Evolutionary conservation across 2,329 filamentous ascomycete genomes (phyloP), one percentile per base, ranked within the genome.

Genomic region (Fusarium cicatricum): DNA sequence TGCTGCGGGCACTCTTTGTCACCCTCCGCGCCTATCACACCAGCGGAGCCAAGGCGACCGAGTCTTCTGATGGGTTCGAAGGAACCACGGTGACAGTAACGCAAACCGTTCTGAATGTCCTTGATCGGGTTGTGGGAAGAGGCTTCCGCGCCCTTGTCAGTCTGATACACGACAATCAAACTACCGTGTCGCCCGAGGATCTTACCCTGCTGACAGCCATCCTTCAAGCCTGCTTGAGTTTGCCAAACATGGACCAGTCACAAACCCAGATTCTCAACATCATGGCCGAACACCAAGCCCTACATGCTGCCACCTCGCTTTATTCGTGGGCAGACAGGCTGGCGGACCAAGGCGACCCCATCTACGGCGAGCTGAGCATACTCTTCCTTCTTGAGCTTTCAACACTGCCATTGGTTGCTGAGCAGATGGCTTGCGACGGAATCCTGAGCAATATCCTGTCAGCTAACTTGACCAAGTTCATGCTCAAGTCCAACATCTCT

Each of bases 291-390:
- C 87, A 92, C 70, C 87, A 90, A 60, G 88, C 89, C 1, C 83
- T 91, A 39, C 90, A 94, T 67, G 90, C 92, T 57, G 93, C 92
- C 1, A 88, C 89, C 6, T 92, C 90, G 29, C 82, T 99, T 5
- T 98, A 94, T 75, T 97, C 92, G 0, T 99, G 95, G 95, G 86
- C 94, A 4, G 92, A 98, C 73, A 87, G 89, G 63, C 82, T 98
- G 19, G 85, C 89, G 1, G 83, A 89, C 31, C 84, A 89, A 52
- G 86, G 88, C 23, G 94, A 98, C 70, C 94, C 95, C 0, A 81
- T 98, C 26, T 98, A 97, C 73, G 95, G 93, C 61, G 93, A 97
- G 71, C 84, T 97, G n/a, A 91, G 90, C 67, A 83, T 97, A 34
- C 82, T 93, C 21, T 96, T 98, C 74, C 82, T 99, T 12, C 85